Evolutionary conservation across 2,329 filamentous ascomycete species (phyloP).

Genomic region (Talaromyces sp.): DNA sequence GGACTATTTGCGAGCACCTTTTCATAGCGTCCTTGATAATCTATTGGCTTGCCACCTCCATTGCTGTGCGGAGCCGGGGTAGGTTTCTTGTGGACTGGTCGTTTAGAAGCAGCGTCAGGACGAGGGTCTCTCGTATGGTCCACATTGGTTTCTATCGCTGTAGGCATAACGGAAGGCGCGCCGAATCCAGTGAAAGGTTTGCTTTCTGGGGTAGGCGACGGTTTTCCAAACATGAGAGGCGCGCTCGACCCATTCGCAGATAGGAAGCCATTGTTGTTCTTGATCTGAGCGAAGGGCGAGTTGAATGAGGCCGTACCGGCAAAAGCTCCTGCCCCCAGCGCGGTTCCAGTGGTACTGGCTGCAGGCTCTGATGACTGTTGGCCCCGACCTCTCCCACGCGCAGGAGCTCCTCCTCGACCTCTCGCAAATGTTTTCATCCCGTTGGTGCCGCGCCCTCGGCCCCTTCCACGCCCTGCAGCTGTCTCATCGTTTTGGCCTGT

Average conservation of each 20-base stretch:
- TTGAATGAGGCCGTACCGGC: background rate
- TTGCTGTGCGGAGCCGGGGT: constrained; percentile 13
- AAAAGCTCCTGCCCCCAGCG: background rate
- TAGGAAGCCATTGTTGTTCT: constrained; percentile 4
- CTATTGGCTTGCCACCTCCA: constrained; percentile 20
- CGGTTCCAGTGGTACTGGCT: background rate
- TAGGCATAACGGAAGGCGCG: constrained; percentile 12
- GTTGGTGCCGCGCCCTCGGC: background rate
- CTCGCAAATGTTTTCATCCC: background rate
- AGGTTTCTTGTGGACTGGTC: constrained; percentile 9
- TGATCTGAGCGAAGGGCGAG: constrained; percentile 14
- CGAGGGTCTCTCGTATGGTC: constrained; percentile 16
- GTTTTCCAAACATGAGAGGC: constrained; percentile 1
- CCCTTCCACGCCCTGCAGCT: constrained; percentile 8
- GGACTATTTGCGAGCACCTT: constrained; percentile 21
- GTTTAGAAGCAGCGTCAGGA: constrained; percentile 4
- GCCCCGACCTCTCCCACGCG: constrained; percentile 7
- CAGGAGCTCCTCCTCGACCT: constrained; percentile 5
- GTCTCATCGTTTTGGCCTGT: constrained; percentile 11
- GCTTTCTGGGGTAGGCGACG: constrained; percentile 18
- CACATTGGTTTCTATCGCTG: constrained; percentile 6
- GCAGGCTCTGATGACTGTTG: background rate
- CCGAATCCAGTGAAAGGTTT: constrained; percentile 14
- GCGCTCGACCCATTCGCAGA: constrained; percentile 2
- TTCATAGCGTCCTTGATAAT: constrained; percentile 33